phyloP scores from a whole-genome alignment of 192 early-diverging fungal species.

The Umbelopsis vinacea region DNA sequence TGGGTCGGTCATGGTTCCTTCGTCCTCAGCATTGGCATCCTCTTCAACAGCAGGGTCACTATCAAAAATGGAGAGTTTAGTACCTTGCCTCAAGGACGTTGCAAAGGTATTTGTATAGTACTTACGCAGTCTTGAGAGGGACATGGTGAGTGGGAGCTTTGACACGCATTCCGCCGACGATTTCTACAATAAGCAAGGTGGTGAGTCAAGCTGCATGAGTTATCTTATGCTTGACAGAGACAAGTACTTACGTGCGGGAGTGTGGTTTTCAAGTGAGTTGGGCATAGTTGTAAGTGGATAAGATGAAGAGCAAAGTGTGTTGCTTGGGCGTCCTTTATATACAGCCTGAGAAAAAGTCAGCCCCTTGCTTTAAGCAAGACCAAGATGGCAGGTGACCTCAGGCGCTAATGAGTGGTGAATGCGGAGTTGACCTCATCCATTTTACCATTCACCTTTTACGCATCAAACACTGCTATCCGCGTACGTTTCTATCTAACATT shows the following conservation, averaged over 20 bases:
- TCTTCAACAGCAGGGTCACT: background rate
- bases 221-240: background rate
- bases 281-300: background rate
- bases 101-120: background rate
- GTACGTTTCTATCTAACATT: no score
- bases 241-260: constrained; percentile 7
- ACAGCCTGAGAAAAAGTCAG: constrained; percentile 1
- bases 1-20: background rate
- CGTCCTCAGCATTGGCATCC: background rate
- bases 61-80: background rate
- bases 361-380: constrained; percentile 17
- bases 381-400: background rate
- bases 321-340: constrained; percentile 15
- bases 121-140: constrained; percentile 19
- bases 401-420: background rate
- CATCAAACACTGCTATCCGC: background rate
- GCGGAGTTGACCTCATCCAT: background rate
- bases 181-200: background rate
- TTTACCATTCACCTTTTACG: background rate
- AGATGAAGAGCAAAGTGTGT: background rate
- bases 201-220: background rate
- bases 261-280: constrained; percentile 7
- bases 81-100: background rate
- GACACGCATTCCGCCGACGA: constrained; percentile 4
- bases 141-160: constrained; percentile 10